Conservation (phyloP, 2,329 filamentous ascomycete species). For the Aspergillus latus region DNA sequence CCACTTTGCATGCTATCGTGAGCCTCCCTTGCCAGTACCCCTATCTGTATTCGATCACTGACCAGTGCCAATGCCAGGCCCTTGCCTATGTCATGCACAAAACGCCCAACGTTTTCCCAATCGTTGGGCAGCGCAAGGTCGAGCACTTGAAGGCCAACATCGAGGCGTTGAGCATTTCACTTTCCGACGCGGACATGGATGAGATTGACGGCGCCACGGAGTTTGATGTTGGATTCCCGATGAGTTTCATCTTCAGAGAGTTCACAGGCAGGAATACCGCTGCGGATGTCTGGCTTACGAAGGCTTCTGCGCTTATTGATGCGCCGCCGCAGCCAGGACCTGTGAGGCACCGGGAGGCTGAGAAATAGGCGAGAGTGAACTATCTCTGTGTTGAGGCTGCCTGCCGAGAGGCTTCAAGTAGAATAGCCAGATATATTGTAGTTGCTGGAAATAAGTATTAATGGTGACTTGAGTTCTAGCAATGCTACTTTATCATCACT, state of each 20-base stretch:
- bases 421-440: too few relatives aligned
- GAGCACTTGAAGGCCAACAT: background rate
- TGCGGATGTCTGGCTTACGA: background rate
- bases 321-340: background rate
- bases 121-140: background rate
- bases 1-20: constrained; percentile 12
- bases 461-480: too few relatives aligned
- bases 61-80: constrained; percentile 22
- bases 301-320: background rate
- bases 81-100: constrained; percentile 52
- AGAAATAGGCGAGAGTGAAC: too few relatives aligned
- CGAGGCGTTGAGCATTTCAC: background rate
- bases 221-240: background rate
- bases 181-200: background rate
- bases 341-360: background rate
- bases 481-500: too few relatives aligned
- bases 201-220: background rate
- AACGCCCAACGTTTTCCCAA: background rate
- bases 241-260: background rate
- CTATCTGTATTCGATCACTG: background rate
- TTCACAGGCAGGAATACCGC: background rate
- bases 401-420: too few relatives aligned
- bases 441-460: too few relatives aligned
- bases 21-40: background rate
- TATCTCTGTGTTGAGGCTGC: too few relatives aligned